Evolutionary conservation across 2,329 filamentous ascomycete species (phyloP).

Genomic region (Xylariaceae sp.): DNA sequence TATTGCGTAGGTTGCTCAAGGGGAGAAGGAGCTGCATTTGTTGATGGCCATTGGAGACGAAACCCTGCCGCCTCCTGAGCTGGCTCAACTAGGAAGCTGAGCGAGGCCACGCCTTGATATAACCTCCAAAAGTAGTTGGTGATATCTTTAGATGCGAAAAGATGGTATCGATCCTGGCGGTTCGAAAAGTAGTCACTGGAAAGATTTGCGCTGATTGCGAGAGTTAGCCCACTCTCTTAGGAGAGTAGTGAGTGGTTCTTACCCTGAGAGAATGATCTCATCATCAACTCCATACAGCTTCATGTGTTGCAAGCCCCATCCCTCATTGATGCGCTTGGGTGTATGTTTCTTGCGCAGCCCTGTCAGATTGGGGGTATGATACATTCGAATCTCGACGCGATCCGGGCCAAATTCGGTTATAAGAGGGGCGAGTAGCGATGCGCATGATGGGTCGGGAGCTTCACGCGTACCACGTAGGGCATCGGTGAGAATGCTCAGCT

Average conservation of each 20-base stretch:
- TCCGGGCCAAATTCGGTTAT: constrained; percentile 81
- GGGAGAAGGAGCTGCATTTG: constrained; percentile 77
- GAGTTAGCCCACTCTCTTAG: constrained; percentile 27
- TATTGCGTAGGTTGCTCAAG: constrained; percentile 73
- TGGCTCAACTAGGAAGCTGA: constrained; percentile 82
- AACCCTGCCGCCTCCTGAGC: constrained; percentile 62
- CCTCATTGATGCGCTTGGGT: constrained; percentile 92
- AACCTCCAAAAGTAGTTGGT: constrained; percentile 83
- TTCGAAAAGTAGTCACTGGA: constrained; percentile 96
- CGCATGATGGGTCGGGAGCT: constrained; percentile 82
- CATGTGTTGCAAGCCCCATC: constrained; percentile 99
- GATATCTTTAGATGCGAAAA: constrained; percentile 80
- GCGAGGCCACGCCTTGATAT: constrained; percentile 75
- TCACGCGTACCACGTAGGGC: constrained; percentile 90
- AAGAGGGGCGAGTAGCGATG: constrained; percentile 85
- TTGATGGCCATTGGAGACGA: constrained; percentile 72
- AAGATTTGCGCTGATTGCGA: constrained; percentile 70
- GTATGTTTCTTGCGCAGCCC: constrained; percentile 83
- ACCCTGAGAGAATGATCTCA: constrained; percentile 92
- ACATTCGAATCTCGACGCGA: constrained; percentile 93
- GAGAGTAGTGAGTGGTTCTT: constrained; percentile 35
- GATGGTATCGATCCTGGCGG: constrained; percentile 90
- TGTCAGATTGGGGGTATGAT: constrained; percentile 94
- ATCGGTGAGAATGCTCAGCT: constrained; percentile 89
- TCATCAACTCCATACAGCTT: constrained; percentile 97